Base-by-base conservation (phyloP, 345 rosid species). In the Dimocarpus longan region DNA sequence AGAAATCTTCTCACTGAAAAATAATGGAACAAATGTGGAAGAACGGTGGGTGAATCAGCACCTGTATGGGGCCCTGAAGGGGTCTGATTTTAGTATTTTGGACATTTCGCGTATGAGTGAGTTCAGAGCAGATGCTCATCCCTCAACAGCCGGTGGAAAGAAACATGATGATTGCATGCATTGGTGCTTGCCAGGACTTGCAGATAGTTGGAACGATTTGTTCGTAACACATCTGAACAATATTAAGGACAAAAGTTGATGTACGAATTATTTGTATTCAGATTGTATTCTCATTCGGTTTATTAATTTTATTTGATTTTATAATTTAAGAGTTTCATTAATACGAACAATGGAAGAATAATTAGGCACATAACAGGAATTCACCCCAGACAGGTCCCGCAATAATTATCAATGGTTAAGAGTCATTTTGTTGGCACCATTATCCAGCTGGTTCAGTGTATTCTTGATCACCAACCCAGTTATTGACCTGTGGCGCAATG, bases 101-200 rank as follows among this genome's bases (percentile, higher is more conserved):
- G 97, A 92, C 81, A 82, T 95, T 59, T 92, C 97, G 39, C 89
- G 66, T 56, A 83, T 93, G 93, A 96, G 97, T 26, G 98, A 94
- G 91, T 90, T 90, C 83, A 86, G 99, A 88, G 98, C 95, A 3
- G 99, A 92, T 73, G 98, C 93, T 59, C 99, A 96, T 81, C 98
- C 99, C 5, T 88, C 94, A 43, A 8, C 86, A 0, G 90, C 91
- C 8, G 98, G 99, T 66, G 97, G 97, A 62, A 96, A 96, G 92
- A 92, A 88, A 74, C 97, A 92, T 0, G 88, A 91, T 15, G 98
- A 95, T 74, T 94, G 98, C 82, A 94, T 95, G 99, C 98, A 94
- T 79, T 95, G 98, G 97, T 95, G 99, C 89, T 88, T 95, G 69
- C 99, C 99, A 0, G 97, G 99, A 43, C 78, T 92, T 19, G 88